Evolutionary conservation across 164 flowering plant species (phyloP).

Genomic region (Liriodendron chinense): DNA sequence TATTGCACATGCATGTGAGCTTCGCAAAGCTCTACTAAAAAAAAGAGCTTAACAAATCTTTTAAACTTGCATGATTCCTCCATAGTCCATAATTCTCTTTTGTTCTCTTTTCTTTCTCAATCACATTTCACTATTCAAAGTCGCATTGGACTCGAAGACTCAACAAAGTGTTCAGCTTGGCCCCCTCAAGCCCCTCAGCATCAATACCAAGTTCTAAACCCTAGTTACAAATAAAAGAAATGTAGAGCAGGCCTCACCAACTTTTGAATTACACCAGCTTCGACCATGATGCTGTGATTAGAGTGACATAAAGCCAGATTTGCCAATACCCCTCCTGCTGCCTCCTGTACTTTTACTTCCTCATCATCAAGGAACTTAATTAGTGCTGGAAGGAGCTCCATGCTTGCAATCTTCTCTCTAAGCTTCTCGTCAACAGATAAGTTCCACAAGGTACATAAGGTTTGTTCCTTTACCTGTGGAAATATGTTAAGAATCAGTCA

Average conservation of each 20-base stretch:
- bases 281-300: conserved; percentile 68
- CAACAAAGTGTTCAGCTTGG: background rate
- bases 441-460: conserved; percentile 73
- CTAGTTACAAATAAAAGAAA: background rate
- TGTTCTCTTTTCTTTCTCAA: background rate
- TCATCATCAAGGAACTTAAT: conserved; percentile 66
- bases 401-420: conserved; percentile 50
- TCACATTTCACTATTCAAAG: background rate
- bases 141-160: background rate
- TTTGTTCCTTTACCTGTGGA: conserved; percentile 81
- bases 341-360: conserved; percentile 61
- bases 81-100: background rate
- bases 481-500: conserved; percentile 9
- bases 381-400: conserved; percentile 53
- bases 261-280: conserved; percentile 76
- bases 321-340: conserved; percentile 81
- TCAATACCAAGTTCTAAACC: background rate
- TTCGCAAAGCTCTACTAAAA: background rate
- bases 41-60: background rate
- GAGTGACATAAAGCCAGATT: conserved; percentile 58
- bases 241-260: conserved; percentile 52
- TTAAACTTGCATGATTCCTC: too few species aligned
- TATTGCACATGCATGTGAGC: too few species aligned
- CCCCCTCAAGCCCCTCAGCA: background rate
- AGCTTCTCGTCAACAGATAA: conserved; percentile 74